These are phyloP conservation scores for Geranium rotundifolium DNA, from an alignment of 345 rosid species.

Conservation along the genomic window DNA sequence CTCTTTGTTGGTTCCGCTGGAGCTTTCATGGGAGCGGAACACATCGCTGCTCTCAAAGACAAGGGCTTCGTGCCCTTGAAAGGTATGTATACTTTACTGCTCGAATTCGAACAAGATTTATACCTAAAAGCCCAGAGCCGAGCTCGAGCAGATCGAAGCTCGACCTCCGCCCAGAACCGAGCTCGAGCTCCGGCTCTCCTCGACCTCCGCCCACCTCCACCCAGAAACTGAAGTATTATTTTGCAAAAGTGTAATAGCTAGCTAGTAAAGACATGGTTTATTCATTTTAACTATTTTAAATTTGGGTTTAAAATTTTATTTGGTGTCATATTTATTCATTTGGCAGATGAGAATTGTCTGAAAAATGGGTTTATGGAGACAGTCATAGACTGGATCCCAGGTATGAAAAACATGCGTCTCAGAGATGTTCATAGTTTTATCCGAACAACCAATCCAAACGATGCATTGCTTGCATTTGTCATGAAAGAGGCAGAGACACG, in stretches of 20 bases:
- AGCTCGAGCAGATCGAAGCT: no score
- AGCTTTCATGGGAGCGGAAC: slow-evolving; percentile 6
- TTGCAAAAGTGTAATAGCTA: no score
- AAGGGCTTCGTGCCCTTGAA: slow-evolving; percentile 7
- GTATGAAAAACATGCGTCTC: slow-evolving; percentile 11
- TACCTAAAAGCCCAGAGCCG: no score
- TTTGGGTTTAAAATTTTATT: no score
- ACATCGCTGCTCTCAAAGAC: background rate
- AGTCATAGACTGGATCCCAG: slow-evolving; percentile 16
- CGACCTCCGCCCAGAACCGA: no score
- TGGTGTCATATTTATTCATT: background rate
- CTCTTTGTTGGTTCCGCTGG: slow-evolving; percentile 4
- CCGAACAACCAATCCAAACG: slow-evolving; percentile 12
- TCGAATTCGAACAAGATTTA: no score
- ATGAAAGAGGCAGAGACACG: slow-evolving; percentile 3
- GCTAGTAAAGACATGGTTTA: no score
- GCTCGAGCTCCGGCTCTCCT: no score
- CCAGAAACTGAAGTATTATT: no score
- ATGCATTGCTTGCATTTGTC: slow-evolving; percentile 6
- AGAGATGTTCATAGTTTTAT: slow-evolving; percentile 9
- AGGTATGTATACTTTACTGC: slow-evolving; percentile 5
- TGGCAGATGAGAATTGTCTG: slow-evolving; percentile 14
- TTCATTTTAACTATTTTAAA: no score
- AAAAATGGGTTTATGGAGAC: slow-evolving; percentile 15
- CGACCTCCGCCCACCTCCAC: no score